A percentile compares a stretch with the other conserved stretches of the same genome.
These are phyloP conservation scores for Flagelloscypha sp. DNA, from an alignment of 768 basidiomycete genomes.

Conservation along the genomic window DNA sequence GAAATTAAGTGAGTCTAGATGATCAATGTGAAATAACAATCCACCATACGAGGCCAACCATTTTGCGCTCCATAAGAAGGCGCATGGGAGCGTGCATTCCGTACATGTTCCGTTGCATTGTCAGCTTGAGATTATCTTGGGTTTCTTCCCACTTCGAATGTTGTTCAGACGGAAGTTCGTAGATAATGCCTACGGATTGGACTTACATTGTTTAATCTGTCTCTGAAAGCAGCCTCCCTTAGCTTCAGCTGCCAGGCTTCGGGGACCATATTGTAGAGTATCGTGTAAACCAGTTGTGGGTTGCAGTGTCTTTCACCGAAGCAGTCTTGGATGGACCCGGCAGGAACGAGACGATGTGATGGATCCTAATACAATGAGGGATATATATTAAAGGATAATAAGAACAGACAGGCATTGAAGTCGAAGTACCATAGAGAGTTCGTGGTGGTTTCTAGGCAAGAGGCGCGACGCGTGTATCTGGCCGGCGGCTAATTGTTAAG, in stretches of 20 bases:
- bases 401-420: no score
- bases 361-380: slow-evolving; percentile 26
- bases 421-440: no score
- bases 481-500: no score
- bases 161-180: slow-evolving; percentile 1
- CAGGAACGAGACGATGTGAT: slow-evolving; percentile 60
- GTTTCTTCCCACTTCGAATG: slow-evolving; percentile 81
- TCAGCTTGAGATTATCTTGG: slow-evolving; percentile 81
- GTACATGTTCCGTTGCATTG: slow-evolving; percentile 72
- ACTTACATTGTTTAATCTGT: slow-evolving; percentile 71
- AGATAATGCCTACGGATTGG: not conserved
- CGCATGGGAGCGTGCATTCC: slow-evolving; percentile 89
- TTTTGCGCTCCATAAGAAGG: slow-evolving; percentile 87
- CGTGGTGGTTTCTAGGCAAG: no score
- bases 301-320: slow-evolving; percentile 58
- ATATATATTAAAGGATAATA: no score
- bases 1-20: slow-evolving; percentile 1
- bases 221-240: slow-evolving; percentile 52
- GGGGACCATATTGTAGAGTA: slow-evolving; percentile 76
- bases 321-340: slow-evolving; percentile 46
- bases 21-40: not conserved
- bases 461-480: no score
- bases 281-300: slow-evolving; percentile 82
- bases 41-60: slow-evolving; percentile 61
- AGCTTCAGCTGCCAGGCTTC: slow-evolving; percentile 70